phyloP scores from a whole-genome alignment of 495 filamentous ascomycete genomes.

The Penicillium lividum region DNA sequence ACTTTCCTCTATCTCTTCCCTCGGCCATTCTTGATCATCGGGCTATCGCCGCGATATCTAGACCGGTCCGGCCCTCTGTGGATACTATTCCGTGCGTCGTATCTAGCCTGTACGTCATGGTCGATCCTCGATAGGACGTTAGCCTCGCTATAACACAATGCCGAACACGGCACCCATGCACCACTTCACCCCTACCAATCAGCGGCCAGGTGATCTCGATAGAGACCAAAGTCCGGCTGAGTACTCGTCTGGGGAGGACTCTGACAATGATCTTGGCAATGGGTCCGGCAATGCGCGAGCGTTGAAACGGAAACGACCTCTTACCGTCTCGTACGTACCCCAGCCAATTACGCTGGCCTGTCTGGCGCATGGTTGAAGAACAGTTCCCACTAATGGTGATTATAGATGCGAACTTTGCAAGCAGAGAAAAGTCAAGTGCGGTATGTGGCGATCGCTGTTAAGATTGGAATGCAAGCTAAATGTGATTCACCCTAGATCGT shows the following conservation, averaged over 20 bases:
- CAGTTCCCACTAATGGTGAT: slow-evolving; percentile 23
- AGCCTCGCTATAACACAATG: slow-evolving; percentile 43
- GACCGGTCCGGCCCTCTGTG: slow-evolving; percentile 9
- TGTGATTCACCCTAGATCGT: slow-evolving; percentile 49
- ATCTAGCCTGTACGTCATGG: slow-evolving; percentile 24
- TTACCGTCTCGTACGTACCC: slow-evolving; percentile 47
- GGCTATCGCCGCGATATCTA: slow-evolving; percentile 20
- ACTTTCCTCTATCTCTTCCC: slow-evolving; percentile 3
- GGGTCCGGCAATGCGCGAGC: slow-evolving; percentile 30
- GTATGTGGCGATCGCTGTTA: slow-evolving; percentile 24
- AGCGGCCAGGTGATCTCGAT: slow-evolving; percentile 25
- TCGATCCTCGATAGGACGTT: slow-evolving; percentile 28
- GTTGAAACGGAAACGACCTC: slow-evolving; percentile 47
- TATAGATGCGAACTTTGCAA: slow-evolving; percentile 78
- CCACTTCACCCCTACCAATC: slow-evolving; percentile 30
- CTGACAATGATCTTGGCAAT: slow-evolving; percentile 40
- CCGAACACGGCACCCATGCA: slow-evolving; percentile 37
- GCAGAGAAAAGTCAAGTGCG: slow-evolving; percentile 82
- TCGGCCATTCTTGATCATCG: slow-evolving; percentile 18
- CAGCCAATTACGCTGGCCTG: not conserved
- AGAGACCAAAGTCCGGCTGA: slow-evolving; percentile 41
- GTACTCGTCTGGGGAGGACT: slow-evolving; percentile 41
- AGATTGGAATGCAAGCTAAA: not conserved
- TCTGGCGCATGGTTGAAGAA: not conserved
- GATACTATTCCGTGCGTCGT: slow-evolving; percentile 13